Base-by-base conservation (phyloP, 768 basidiomycete species). In the Calocybe cyanea region DNA sequence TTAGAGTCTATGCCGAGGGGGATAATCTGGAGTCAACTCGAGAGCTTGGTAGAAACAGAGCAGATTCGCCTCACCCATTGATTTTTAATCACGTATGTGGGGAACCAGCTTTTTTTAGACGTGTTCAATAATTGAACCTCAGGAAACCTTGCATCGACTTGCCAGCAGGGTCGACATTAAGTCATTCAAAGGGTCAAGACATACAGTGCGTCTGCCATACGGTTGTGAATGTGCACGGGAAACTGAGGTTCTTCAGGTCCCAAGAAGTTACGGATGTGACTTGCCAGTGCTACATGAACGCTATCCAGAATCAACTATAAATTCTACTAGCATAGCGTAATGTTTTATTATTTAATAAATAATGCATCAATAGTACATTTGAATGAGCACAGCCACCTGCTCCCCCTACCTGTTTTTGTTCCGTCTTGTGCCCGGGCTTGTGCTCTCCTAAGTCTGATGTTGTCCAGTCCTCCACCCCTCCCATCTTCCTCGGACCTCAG, bases 401-500 rank as follows among this genome's bases (percentile, higher is more conserved):
- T 28, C 25, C 25, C 25, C 11, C 25, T 28, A n/a, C n/a, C n/a
- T 28, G 5, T 6, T 11, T 28, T 28, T 28, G 25, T 28, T 28
- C 25, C 25, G 25, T 28, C 11, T 28, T 11, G 25, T 28, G 25
- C 6, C 5, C 25, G 25, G 11, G 25, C 11, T 11, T 28, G 6
- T 6, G 25, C 11, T 28, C 11, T 6, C 25, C 5, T 28, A n/a
- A 23, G 19, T 21, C 2, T 20, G 30, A 59, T 60, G 59, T 46
- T 59, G n/a, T 50, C 58, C 7, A 52, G 51, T 2, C 53, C 61
- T 36, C 43, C 50, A 7, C 38, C 46, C 18, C 53, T 55, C 34
- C 55, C 54, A 1, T 41, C 60, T 9, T 57, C 57, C 34, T 54
- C 63, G 5, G 62, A 64, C 45, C 45, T 60, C 28, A 40, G 52